A percentile compares a stretch with the other conserved stretches of the same genome.
These are phyloP conservation scores for Zasmidium angulare DNA, from an alignment of 2,329 filamentous ascomycete species.

Conservation along the genomic window DNA sequence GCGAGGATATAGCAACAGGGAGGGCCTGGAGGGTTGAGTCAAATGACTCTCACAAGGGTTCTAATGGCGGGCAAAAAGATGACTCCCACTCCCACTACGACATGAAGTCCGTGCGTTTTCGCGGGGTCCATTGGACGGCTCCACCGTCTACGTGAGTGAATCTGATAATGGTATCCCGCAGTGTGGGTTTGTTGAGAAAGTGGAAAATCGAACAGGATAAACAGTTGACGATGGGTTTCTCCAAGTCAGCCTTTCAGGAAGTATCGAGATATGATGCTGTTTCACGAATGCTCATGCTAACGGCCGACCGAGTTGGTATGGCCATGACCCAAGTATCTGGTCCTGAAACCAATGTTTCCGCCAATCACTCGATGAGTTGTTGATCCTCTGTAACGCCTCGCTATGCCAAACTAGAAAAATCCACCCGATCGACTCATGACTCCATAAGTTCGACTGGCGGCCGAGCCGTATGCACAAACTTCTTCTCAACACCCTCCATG, in stretches of 20 bases:
- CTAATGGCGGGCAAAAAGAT: background rate
- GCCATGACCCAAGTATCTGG: too few relatives aligned
- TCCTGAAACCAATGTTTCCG: too few relatives aligned
- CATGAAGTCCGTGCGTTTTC: background rate
- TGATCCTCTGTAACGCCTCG: background rate
- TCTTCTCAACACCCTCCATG: slow-evolving; percentile 46
- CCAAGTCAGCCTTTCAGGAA: too few relatives aligned
- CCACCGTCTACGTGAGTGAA: background rate
- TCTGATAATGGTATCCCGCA: too few relatives aligned
- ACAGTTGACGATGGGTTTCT: too few relatives aligned
- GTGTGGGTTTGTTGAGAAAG: too few relatives aligned
- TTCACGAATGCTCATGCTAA: too few relatives aligned
- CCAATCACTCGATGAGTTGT: background rate
- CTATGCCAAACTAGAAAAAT: background rate
- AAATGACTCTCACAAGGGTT: background rate
- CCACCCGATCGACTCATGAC: slow-evolving; percentile 18
- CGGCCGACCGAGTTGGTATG: too few relatives aligned
- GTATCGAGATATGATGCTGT: background rate
- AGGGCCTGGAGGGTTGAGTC: too few relatives aligned
- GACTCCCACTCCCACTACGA: too few relatives aligned
- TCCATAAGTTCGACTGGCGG: slow-evolving; percentile 60
- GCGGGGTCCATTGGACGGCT: background rate
- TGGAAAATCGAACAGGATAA: too few relatives aligned
- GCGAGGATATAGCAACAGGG: too few relatives aligned
- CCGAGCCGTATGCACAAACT: slow-evolving; percentile 53